A percentile compares a stretch with the other conserved stretches of the same genome.
These are phyloP conservation scores for Macadamia tetraphylla DNA, from an alignment of 164 flowering plant genomes.

Conservation along the genomic window DNA sequence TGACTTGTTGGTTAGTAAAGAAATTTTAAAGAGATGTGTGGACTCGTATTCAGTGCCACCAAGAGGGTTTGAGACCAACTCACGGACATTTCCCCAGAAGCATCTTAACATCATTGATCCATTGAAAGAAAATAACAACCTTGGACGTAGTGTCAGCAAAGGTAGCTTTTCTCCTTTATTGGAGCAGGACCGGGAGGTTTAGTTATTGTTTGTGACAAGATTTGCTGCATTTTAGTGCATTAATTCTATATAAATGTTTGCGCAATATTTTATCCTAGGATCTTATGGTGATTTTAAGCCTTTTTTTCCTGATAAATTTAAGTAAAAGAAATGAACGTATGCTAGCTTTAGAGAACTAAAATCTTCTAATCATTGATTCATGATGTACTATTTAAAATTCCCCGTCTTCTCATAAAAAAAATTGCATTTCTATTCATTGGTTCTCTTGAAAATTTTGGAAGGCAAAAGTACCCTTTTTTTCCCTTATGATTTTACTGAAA, in stretches of 20 bases:
- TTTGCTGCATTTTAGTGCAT: neutral
- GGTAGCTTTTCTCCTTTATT: constrained; percentile 32
- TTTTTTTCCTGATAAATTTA: neutral
- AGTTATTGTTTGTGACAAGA: constrained; percentile 14
- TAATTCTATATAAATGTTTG: neutral
- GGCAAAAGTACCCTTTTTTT: no score
- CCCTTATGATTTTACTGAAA: no score
- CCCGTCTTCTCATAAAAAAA: no score
- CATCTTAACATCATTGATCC: constrained; percentile 86
- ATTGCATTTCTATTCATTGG: no score
- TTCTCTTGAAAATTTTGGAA: no score
- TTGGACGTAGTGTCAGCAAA: constrained; percentile 86
- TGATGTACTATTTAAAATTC: no score
- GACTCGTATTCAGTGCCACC: constrained; percentile 56
- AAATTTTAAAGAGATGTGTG: constrained; percentile 52
- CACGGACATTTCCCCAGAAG: constrained; percentile 51
- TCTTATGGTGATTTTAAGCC: neutral
- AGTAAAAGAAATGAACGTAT: no score
- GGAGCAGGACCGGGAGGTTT: constrained; percentile 3
- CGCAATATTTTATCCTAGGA: neutral
- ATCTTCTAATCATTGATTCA: no score
- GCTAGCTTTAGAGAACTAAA: no score
- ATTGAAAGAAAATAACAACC: constrained; percentile 72
- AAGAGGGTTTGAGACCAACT: constrained; percentile 35
- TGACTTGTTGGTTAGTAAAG: constrained; percentile 57